Evolutionary conservation across 2,329 filamentous ascomycete species (phyloP), one percentile per base, ranked within the genome.

Genomic region (Fusarium chaquense): DNA sequence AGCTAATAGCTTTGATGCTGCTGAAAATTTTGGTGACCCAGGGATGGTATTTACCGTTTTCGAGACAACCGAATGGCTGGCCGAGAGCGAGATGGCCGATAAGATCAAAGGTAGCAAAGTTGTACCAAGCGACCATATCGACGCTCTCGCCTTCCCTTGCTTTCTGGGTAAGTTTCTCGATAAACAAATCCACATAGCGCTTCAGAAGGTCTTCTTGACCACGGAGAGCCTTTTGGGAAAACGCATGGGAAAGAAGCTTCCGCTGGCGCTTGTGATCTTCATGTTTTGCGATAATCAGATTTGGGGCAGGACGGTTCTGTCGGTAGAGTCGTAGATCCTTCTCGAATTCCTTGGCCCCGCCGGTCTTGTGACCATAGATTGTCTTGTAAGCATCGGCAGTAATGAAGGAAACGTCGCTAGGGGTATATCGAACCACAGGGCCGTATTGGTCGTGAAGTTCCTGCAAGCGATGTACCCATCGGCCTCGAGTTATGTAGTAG

Each of bases 261-360:
- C 61, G 35, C 22, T 63, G 62, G 11, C 61, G 61, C 22, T 55
- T 63, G 2, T 63, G 61, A 5, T 57, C 50, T 6, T 57, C 26
- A 0, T 63, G 30, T 0, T 57, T 28, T 3, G 61, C 10, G 11
- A 5, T 12, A 1, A 63, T 8, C 2, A 63, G 22, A 18, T 32
- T 38, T 1, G 30, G 2, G 20, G 52, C 60, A 7, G 50, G 43
- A 0, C 49, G 49, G 0, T 20, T 20, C 10, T 63, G 61, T n/a
- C 58, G 15, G 16, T 63, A 63, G 5, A 36, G 13, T 1, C 61
- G 49, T 3, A 44, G 30, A 7, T 63, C 61, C 2, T 63, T 63
- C 3, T 28, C 15, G 5, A 63, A 63, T 0, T 24, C 24, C 2
- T 45, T 33, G 0, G 44, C 10, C 0, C 61, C 43, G 8, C 36